Conservation (phyloP, 2,329 filamentous ascomycete genomes). For the Penicillium capsulatum region DNA sequence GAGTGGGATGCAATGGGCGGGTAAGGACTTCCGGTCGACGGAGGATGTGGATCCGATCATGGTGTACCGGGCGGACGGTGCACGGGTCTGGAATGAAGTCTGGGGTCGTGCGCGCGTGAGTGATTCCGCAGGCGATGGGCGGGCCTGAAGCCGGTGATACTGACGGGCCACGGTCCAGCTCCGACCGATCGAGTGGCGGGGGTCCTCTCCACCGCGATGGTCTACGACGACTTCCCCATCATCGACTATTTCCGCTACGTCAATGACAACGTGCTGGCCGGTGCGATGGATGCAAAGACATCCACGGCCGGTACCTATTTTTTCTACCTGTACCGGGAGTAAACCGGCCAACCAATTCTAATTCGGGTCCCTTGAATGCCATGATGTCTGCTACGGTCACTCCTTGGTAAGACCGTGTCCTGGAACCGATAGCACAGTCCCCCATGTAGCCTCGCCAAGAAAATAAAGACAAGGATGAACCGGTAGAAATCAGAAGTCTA, state of each 20-base stretch:
- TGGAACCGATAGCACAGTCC: too few relatives aligned
- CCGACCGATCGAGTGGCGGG: conserved; percentile 18
- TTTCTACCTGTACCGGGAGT: conserved; percentile 12
- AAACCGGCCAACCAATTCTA: too few relatives aligned
- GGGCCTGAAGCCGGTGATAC: too few relatives aligned
- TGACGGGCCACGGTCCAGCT: too few relatives aligned
- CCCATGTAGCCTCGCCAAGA: too few relatives aligned
- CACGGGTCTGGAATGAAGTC: conserved; percentile 6
- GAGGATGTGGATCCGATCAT: conserved; percentile 14
- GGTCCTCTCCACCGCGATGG: conserved; percentile 16
- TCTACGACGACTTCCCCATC: conserved; percentile 18
- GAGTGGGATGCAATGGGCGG: conserved; percentile 7
- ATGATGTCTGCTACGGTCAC: too few relatives aligned
- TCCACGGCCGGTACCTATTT: conserved; percentile 5
- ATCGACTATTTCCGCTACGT: conserved; percentile 23
- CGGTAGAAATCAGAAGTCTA: too few relatives aligned
- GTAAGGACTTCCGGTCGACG: conserved; percentile 12
- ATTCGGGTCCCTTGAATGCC: too few relatives aligned
- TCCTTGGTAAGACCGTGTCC: too few relatives aligned
- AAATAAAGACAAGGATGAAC: too few relatives aligned
- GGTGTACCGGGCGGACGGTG: conserved; percentile 3
- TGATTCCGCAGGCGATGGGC: background rate
- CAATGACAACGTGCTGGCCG: conserved; percentile 13
- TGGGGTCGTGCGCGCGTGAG: conserved; percentile 13
- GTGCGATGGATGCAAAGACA: conserved; percentile 22